Evolutionary conservation across 139 green algal species (phyloP).

Genomic region (Volvox africanus): DNA sequence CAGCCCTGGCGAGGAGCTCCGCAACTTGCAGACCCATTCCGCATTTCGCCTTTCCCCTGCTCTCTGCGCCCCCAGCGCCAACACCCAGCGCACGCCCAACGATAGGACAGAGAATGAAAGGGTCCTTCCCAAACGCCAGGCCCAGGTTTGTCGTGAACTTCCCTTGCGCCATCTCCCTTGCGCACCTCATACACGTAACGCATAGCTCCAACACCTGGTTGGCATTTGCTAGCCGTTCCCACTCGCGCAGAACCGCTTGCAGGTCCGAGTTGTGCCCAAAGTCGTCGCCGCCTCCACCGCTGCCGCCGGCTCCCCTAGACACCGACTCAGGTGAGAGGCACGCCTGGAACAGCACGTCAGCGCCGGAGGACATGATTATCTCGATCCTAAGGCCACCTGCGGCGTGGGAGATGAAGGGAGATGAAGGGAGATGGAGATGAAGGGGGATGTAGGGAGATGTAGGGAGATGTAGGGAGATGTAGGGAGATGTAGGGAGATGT

Average conservation of each 20-base stretch:
- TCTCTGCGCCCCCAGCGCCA: neutral
- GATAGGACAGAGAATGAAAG: too few species aligned
- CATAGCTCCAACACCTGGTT: constrained; percentile 5
- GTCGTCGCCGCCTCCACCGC: neutral
- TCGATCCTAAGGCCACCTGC: constrained; percentile 20
- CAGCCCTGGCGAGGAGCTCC: too few species aligned
- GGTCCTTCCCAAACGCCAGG: too few species aligned
- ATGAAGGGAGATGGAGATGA: neutral
- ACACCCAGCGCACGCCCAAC: neutral
- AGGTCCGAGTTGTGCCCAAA: constrained; percentile 2
- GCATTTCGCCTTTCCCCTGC: neutral
- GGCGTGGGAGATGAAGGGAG: neutral
- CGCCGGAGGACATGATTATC: neutral
- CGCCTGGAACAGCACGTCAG: neutral
- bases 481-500: too few species aligned
- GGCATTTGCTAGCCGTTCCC: neutral
- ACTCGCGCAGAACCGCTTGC: neutral
- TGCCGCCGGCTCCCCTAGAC: neutral
- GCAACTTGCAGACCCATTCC: too few species aligned
- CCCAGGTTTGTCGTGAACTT: too few species aligned
- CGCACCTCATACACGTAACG: neutral
- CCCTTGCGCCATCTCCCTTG: too few species aligned
- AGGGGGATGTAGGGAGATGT: neutral
- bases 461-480: too few species aligned
- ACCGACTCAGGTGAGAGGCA: neutral